Evolutionary conservation across 352 stramenopile species (phyloP).

Genomic region (Globisporangium barbulae): DNA sequence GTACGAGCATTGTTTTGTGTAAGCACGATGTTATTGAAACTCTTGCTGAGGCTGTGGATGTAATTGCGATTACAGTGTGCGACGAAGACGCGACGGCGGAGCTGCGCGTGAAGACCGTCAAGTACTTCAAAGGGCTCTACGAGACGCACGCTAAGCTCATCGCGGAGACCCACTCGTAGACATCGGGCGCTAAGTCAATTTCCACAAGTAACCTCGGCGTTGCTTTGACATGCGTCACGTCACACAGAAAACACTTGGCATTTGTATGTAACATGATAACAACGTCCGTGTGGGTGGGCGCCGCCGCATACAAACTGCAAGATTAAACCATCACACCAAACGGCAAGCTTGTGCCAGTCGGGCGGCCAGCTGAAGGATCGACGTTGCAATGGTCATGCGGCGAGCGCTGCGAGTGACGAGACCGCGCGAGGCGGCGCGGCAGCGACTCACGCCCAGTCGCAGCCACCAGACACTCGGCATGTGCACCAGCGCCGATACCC

Average conservation of each 20-base stretch:
- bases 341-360: too few species aligned
- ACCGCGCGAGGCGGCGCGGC: neutral
- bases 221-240: too few species aligned
- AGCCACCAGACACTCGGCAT: neutral
- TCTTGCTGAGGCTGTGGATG: neutral
- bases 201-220: too few species aligned
- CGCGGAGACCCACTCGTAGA: constrained; percentile 6
- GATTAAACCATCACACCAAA: too few species aligned
- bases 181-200: too few species aligned
- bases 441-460: neutral
- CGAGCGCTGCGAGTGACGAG: neutral
- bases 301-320: too few species aligned
- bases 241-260: too few species aligned
- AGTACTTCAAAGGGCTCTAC: constrained; percentile 87
- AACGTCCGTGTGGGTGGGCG: too few species aligned
- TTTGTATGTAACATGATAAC: too few species aligned
- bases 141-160: constrained; percentile 50
- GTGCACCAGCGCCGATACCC: neutral
- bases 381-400: neutral
- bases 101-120: constrained; percentile 88
- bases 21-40: neutral
- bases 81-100: constrained; percentile 88
- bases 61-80: constrained; percentile 43
- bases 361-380: neutral
- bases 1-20: constrained; percentile 20